Base-by-base conservation (phyloP, 1,284 basidiomycete species). In the Leccinum subfulvum region DNA sequence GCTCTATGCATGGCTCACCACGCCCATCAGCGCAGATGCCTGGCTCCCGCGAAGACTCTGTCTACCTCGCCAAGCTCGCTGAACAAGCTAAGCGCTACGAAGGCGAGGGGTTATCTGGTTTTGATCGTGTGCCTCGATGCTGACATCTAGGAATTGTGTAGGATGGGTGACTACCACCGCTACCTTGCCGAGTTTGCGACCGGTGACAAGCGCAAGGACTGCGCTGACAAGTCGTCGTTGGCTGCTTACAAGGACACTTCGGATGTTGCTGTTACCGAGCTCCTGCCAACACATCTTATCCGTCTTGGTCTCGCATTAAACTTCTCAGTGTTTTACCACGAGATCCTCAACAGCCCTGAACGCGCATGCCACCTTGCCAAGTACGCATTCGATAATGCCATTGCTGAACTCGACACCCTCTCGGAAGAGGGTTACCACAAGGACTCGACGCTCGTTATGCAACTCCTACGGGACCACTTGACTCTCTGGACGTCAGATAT, bases 81-180 rank as follows among this genome's bases (percentile, higher is more conserved):
- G 95, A 97, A 84, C 94, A 97, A 85, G 95, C 95, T 72, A 95
- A 98, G 87, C 94, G 95, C 65, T 97, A 98, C 78, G 95, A 98
- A 85, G 95, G 95, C 92, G 63, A 70, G 86, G 81, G 47, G 6
- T 65, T 35, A 21, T 9, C 41, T 44, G 26, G 13, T 23, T 49
- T 61, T 53, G 61, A 62, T 64, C 65, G 60, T 23, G 57, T 60
- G 62, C 57, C 7, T 37, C 67, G 16, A 49, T 59, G 63, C 59
- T 64, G 16, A 62, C 65, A 37, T 28, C 28, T 28, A 47, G 0
- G 4, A 9, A 6, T 59, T 18, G 2, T 59, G 2, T 39, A 97
- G 95, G 95, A 99, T 97, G 97, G 97, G 97, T 80, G 97, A 99
- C 82, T 99, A 99, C 84, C 97, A 99, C 88, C 96, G 97, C 74